Evolutionary conservation across 257 asterid species (phyloP).

Genomic region (Salvia miltiorrhiza): DNA sequence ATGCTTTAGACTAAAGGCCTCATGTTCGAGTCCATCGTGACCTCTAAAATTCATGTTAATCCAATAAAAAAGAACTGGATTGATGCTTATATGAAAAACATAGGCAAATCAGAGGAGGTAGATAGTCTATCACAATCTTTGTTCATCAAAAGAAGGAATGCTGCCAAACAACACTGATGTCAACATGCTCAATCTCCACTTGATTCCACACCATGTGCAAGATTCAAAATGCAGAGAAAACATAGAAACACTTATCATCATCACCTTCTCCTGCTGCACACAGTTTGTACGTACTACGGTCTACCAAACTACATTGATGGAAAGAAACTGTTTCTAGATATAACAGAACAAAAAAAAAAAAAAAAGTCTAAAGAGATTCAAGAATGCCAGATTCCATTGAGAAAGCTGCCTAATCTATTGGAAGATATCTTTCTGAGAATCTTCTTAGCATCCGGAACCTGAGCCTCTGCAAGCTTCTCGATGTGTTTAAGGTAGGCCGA

Average conservation of each 20-base stretch:
- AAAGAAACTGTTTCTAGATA: constrained; percentile 24
- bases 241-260: background rate
- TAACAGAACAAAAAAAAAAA: constrained; percentile 24
- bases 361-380: constrained; percentile 28
- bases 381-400: constrained; percentile 72
- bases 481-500: constrained; percentile 70
- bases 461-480: constrained; percentile 75
- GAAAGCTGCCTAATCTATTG: constrained; percentile 50
- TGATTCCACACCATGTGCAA: constrained; percentile 54
- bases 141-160: too few species aligned
- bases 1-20: too few species aligned
- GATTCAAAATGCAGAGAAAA: background rate
- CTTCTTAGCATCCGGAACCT: constrained; percentile 78
- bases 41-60: too few species aligned
- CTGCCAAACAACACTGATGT: constrained; percentile 27
- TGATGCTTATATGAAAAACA: background rate
- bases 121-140: constrained; percentile 33
- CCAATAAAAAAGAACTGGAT: background rate
- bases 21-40: too few species aligned
- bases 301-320: background rate
- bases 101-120: constrained; percentile 7
- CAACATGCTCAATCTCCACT: constrained; percentile 32
- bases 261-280: background rate
- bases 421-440: constrained; percentile 63
- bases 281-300: background rate